Evolutionary conservation across 164 flowering plant species (phyloP).

Genomic region (Stephania japonica): DNA sequence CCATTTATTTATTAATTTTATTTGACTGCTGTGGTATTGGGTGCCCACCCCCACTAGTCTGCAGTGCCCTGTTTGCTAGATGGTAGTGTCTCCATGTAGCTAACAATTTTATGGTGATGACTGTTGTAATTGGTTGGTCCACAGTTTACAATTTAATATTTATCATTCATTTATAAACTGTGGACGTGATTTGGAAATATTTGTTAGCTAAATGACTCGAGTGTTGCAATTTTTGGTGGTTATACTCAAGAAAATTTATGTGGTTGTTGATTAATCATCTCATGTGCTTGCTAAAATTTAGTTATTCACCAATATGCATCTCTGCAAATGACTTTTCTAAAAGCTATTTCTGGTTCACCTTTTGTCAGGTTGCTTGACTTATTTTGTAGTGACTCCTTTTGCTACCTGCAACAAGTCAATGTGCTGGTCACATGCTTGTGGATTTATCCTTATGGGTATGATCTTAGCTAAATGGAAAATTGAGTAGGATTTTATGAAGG

Average conservation of each 20-base stretch:
- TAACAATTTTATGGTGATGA: too few relatives aligned
- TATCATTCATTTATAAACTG: background rate
- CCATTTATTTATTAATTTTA: too few relatives aligned
- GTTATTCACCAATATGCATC: background rate
- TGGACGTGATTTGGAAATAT: background rate
- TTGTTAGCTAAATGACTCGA: background rate
- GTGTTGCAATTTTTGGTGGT: too few relatives aligned
- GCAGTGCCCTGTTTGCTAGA: too few relatives aligned
- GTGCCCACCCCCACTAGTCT: too few relatives aligned
- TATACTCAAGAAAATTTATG: background rate
- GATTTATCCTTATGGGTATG: slow-evolving; percentile 79
- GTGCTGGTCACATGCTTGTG: slow-evolving; percentile 73
- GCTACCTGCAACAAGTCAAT: slow-evolving; percentile 66
- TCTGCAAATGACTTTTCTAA: background rate
- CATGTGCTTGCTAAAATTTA: background rate
- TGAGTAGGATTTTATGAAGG: background rate
- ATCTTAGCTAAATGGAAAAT: background rate
- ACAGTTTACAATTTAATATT: too few relatives aligned
- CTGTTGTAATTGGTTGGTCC: too few relatives aligned
- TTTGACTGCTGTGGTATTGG: too few relatives aligned
- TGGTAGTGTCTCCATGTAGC: too few relatives aligned
- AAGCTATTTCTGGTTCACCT: background rate
- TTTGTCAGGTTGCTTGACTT: slow-evolving; percentile 60
- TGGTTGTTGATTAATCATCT: background rate
- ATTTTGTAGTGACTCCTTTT: slow-evolving; percentile 51